phyloP scores from a whole-genome alignment of 2,329 filamentous ascomycete species.

The Cryphonectria carpinicola region DNA sequence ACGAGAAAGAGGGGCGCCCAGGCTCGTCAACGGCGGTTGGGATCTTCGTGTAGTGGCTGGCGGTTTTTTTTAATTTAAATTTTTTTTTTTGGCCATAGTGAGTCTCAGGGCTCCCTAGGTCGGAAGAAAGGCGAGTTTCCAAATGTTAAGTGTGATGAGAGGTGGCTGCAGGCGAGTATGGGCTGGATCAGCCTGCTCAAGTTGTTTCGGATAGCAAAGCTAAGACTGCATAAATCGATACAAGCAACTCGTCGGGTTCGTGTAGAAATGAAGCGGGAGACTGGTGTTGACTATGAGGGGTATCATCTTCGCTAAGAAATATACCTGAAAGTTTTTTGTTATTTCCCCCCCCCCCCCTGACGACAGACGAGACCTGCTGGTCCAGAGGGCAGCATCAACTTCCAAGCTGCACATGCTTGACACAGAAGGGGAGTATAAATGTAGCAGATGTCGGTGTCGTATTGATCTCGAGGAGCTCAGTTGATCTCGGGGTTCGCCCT shows the following conservation, averaged over 20 bases:
- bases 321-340: neutral
- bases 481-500: constrained; percentile 62
- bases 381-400: neutral
- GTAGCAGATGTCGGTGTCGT: neutral
- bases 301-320: neutral
- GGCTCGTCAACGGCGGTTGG: no score
- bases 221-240: neutral
- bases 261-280: neutral
- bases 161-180: neutral
- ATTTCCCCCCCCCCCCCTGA: no score
- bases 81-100: no score
- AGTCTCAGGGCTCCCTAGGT: no score
- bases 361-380: neutral
- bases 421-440: neutral
- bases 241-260: neutral
- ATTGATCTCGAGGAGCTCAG: constrained; percentile 33
- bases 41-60: no score
- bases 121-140: no score
- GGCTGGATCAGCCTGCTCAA: neutral
- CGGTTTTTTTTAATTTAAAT: no score
- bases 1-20: no score
- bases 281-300: neutral
- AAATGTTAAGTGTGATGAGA: no score
- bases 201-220: neutral
- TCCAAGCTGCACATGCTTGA: neutral